Evolutionary conservation across 768 basidiomycete genomes (phyloP).

Genomic region (Cystobasidium ongulense): DNA sequence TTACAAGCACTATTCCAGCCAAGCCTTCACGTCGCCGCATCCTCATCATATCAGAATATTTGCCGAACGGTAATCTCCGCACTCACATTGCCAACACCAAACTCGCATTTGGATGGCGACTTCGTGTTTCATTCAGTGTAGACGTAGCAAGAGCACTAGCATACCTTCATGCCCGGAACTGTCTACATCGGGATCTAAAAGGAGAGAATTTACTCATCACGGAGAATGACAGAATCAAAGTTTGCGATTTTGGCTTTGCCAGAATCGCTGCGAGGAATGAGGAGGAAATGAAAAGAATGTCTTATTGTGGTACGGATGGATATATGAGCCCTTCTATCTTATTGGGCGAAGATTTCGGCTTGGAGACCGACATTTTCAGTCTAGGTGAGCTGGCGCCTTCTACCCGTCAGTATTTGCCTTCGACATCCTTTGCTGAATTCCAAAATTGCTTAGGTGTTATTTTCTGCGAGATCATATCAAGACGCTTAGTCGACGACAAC

Average conservation of each 20-base stretch:
- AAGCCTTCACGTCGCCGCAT: slow-evolving; percentile 60
- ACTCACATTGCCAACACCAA: slow-evolving; percentile 69
- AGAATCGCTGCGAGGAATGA: slow-evolving; percentile 85
- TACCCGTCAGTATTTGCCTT: background rate
- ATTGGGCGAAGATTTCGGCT: slow-evolving; percentile 79
- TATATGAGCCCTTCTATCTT: slow-evolving; percentile 52
- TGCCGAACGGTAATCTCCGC: slow-evolving; percentile 66
- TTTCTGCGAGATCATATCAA: slow-evolving; percentile 79
- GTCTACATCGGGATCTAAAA: slow-evolving; percentile 68
- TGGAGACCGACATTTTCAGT: slow-evolving; percentile 90
- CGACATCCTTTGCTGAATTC: slow-evolving; percentile 5
- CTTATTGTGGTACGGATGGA: slow-evolving; percentile 47
- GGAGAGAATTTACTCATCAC: slow-evolving; percentile 97
- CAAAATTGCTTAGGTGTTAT: slow-evolving; percentile 53
- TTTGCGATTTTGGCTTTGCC: slow-evolving; percentile 98
- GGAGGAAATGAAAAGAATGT: slow-evolving; percentile 57
- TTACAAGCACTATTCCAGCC: background rate
- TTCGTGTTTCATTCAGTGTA: slow-evolving; percentile 86
- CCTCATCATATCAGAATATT: slow-evolving; percentile 89
- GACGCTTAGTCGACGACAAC: slow-evolving; percentile 73
- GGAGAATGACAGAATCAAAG: slow-evolving; percentile 76
- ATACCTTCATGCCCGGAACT: slow-evolving; percentile 76
- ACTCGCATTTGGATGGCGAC: slow-evolving; percentile 62
- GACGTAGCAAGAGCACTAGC: slow-evolving; percentile 92
- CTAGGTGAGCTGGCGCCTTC: slow-evolving; percentile 51